Conservation (phyloP, 805 yeast genomes). For the Nakazawaea holstii region DNA sequence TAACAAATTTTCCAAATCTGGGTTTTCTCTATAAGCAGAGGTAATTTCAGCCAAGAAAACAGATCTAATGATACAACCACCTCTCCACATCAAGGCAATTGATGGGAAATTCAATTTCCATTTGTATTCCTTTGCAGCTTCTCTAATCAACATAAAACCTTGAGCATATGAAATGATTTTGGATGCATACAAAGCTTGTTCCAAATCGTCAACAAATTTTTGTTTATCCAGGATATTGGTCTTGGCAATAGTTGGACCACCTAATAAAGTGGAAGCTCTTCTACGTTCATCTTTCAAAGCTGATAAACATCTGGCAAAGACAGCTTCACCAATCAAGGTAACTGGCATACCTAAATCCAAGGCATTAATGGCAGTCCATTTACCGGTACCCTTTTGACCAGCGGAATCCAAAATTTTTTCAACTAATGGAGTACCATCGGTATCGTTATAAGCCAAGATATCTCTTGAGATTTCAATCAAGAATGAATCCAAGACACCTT, state of each 20-base stretch:
- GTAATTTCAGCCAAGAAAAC: conserved; percentile 97
- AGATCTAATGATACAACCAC: conserved; percentile 99
- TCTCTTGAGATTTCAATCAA: conserved; percentile 95
- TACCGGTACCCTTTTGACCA: conserved; percentile 99
- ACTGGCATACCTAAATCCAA: conserved; percentile 98
- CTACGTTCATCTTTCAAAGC: conserved; percentile 89
- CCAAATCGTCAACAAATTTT: conserved; percentile 85
- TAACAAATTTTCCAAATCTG: conserved; percentile 90
- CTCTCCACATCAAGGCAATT: conserved; percentile 99
- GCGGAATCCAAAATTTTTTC: conserved; percentile 97
- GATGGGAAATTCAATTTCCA: conserved; percentile 98
- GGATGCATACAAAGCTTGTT: conserved; percentile 97
- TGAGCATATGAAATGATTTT: conserved; percentile 98
- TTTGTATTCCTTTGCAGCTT: conserved; percentile 94
- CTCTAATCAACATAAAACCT: conserved; percentile 98
- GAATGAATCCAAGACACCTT: conserved; percentile 96
- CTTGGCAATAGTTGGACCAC: conserved; percentile 70
- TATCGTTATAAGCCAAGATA: conserved; percentile 82
- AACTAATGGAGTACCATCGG: conserved; percentile 86
- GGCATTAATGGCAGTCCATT: conserved; percentile 99
- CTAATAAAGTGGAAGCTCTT: conserved; percentile 70
- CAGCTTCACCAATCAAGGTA: conserved; percentile 98
- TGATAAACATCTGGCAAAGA: conserved; percentile 92
- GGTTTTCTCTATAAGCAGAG: conserved; percentile 89
- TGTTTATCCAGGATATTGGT: conserved; percentile 69